Conservation (phyloP, 106 monocot species). For the Platanthera guangdongensis region DNA sequence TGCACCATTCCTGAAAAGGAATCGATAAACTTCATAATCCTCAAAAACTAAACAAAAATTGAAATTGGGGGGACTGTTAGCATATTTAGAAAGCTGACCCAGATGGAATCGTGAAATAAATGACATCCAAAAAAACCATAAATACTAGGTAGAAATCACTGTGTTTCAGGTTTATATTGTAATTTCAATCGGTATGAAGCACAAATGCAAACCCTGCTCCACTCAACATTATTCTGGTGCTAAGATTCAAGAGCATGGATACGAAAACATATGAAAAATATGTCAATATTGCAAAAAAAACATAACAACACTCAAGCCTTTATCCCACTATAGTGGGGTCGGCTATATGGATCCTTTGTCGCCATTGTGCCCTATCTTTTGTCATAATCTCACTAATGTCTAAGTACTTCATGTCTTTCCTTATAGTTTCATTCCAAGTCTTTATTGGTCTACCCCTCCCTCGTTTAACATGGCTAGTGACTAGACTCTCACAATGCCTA, state of each 20-base stretch:
- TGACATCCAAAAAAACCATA: not conserved
- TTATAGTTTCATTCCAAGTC: too few relatives aligned
- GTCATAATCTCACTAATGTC: too few relatives aligned
- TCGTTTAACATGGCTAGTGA: too few relatives aligned
- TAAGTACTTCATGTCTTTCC: too few relatives aligned
- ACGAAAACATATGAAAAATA: not conserved
- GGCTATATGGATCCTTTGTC: too few relatives aligned
- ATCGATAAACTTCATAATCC: not conserved
- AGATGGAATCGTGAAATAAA: not conserved
- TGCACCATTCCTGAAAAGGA: constrained; percentile 40
- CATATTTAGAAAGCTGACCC: not conserved
- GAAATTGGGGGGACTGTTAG: not conserved
- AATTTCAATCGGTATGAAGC: not conserved
- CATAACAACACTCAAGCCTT: too few relatives aligned
- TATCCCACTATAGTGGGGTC: too few relatives aligned
- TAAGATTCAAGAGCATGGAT: not conserved
- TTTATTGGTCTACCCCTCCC: too few relatives aligned
- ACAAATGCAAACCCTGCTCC: not conserved
- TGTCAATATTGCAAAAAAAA: not conserved
- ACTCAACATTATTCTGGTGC: not conserved
- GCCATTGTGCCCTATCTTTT: too few relatives aligned
- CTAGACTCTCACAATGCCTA: too few relatives aligned
- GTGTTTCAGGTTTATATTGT: not conserved
- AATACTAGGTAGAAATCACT: not conserved
- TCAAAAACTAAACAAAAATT: not conserved